phyloP scores from a whole-genome alignment of 192 early-diverging fungal species.

The Rhizoclosmatium globosum region DNA sequence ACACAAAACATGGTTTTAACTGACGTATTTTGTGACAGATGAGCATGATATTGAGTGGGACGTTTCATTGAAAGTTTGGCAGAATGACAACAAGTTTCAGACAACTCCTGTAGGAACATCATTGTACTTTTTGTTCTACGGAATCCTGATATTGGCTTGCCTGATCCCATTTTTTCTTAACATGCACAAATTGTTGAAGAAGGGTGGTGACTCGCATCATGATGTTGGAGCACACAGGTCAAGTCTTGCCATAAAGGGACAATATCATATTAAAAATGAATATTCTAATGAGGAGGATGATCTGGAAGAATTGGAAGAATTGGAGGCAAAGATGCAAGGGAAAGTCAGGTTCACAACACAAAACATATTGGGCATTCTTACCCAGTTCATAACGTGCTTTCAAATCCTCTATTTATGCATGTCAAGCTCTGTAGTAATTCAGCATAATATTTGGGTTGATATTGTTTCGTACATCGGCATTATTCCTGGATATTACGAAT shows the following conservation, averaged over 20 bases:
- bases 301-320: background rate
- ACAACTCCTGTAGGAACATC: background rate
- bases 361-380: slow-evolving; percentile 15
- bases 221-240: background rate
- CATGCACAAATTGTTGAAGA: background rate
- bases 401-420: slow-evolving; percentile 20
- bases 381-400: slow-evolving; percentile 18
- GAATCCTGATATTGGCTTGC: background rate
- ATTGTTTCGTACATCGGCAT: slow-evolving; percentile 17
- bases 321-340: background rate
- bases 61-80: background rate
- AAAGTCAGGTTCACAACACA: slow-evolving; percentile 12
- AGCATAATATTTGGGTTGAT: background rate
- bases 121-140: slow-evolving; percentile 5
- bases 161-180: slow-evolving; percentile 10
- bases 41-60: background rate
- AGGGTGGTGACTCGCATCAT: background rate
- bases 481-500: slow-evolving; percentile 3
- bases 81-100: background rate
- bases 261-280: too few relatives aligned
- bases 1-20: background rate
- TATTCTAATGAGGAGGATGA: background rate
- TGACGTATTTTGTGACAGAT: background rate
- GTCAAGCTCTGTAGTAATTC: slow-evolving; percentile 7
- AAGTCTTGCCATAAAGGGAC: background rate